Evolutionary conservation across 305 asterid species (phyloP), one percentile per base, ranked within the genome.

Genomic region (Plantago lanceolata): DNA sequence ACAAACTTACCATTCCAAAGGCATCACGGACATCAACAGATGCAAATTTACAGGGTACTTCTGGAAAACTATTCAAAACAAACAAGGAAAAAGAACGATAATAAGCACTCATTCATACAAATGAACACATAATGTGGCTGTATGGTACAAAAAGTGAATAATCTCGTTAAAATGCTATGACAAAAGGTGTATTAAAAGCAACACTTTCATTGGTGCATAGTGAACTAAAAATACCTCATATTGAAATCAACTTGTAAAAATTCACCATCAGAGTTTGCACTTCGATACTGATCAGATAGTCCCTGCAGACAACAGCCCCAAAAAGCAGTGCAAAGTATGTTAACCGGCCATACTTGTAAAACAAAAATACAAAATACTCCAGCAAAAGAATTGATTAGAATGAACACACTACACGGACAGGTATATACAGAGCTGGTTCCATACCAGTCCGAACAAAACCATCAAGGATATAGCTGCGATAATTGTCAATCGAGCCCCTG

Each of bases 391-490:
- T n/a, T n/a, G n/a, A n/a, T n/a, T n/a, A n/a, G n/a, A n/a, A n/a
- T n/a, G n/a, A n/a, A n/a, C n/a, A n/a, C n/a, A n/a, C n/a, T n/a
- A n/a, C n/a, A n/a, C n/a, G n/a, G n/a, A n/a, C n/a, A n/a, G n/a
- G n/a, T n/a, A n/a, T n/a, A n/a, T n/a, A n/a, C n/a, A n/a, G n/a
- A n/a, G n/a, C n/a, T n/a, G n/a, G n/a, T n/a, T n/a, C n/a, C n/a
- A n/a, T n/a, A n/a, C 97, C 97, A 88, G 86, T 75, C 97, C 97
- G 82, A 91, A 86, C 61, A 90, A 76, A 76, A 90, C 79, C 73
- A 83, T 73, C 92, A 91, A 88, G 73, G 68, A 70, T 61, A 91
- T 60, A 61, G 95, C 94, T 31, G 96, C 97, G 64, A 83, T 17
- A 56, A 91, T 83, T 75, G 97, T 88, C 82, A 91, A 71, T 53